These are phyloP conservation scores for Phytophthora macrochlamydospora DNA, from an alignment of 352 stramenopile genomes.

Conservation along the genomic window DNA sequence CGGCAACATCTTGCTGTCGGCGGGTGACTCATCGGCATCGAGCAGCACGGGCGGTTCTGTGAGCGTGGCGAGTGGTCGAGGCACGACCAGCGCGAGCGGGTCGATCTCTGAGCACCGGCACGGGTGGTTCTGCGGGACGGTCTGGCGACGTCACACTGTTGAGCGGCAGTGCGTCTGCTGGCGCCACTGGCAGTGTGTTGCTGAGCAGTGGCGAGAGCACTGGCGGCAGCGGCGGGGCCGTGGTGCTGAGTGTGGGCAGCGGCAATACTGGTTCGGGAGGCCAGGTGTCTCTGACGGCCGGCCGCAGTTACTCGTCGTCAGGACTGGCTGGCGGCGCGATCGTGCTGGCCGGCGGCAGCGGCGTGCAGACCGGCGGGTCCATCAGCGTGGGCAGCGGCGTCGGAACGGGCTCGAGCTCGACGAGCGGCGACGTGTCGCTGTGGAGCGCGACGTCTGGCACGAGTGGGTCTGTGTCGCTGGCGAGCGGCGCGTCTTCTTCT, in stretches of 20 bases:
- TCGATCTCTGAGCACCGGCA: slow-evolving; percentile 9
- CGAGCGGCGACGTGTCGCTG: slow-evolving; percentile 1
- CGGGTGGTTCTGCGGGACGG: not conserved
- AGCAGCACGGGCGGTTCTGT: slow-evolving; percentile 1
- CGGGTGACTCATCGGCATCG: slow-evolving; percentile 8
- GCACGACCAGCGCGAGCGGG: slow-evolving; percentile 13
- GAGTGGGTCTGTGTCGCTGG: not conserved
- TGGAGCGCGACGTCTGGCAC: not conserved
- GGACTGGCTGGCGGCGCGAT: slow-evolving; percentile 7
- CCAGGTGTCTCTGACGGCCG: slow-evolving; percentile 2
- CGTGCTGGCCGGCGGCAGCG: slow-evolving; percentile 1
- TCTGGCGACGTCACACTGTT: not conserved
- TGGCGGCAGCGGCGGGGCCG: slow-evolving; percentile 8
- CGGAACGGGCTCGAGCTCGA: not conserved
- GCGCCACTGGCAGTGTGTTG: not conserved
- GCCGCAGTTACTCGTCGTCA: not conserved
- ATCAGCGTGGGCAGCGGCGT: slow-evolving; percentile 4
- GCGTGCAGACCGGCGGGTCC: not conserved
- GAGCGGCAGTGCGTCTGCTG: not conserved
- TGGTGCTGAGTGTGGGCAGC: slow-evolving; percentile 30
- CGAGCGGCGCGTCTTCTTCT: not conserved
- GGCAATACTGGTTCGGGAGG: slow-evolving; percentile 19
- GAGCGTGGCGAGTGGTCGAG: slow-evolving; percentile 1
- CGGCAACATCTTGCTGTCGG: slow-evolving; percentile 20
- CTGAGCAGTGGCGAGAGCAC: slow-evolving; percentile 2